These are phyloP conservation scores for Neospora caninum DNA, from an alignment of 169 alveolate species.

Conservation along the genomic window DNA sequence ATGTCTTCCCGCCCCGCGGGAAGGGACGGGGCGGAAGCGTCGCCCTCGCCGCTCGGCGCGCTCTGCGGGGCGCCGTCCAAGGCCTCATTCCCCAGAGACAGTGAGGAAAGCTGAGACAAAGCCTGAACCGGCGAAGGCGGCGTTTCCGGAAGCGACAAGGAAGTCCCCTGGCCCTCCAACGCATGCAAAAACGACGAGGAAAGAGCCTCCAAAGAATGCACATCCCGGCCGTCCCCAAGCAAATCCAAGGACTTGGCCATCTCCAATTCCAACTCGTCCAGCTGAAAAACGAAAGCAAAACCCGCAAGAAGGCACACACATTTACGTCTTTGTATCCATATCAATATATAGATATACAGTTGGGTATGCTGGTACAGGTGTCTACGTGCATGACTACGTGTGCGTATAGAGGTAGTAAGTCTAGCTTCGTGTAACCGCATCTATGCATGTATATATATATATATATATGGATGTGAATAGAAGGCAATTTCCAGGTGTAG, in stretches of 20 bases:
- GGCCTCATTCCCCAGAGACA: neutral
- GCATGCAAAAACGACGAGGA: neutral
- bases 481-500: no score
- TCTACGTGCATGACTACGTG: no score
- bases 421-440: no score
- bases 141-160: neutral
- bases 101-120: neutral
- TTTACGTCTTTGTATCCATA: neutral
- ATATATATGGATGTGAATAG: conserved; percentile 9
- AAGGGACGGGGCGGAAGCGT: neutral
- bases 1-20: neutral
- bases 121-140: neutral
- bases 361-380: no score
- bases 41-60: neutral
- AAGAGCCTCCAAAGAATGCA: neutral
- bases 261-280: neutral
- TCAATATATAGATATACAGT: neutral
- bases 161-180: neutral
- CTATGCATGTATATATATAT: neutral
- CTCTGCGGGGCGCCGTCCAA: neutral
- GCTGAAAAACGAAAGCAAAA: neutral
- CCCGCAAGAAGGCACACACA: no score
- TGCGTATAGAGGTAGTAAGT: no score
- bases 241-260: neutral
- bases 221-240: neutral